Conservation (phyloP, 2,329 filamentous ascomycete species). For the Camillea tinctor region DNA sequence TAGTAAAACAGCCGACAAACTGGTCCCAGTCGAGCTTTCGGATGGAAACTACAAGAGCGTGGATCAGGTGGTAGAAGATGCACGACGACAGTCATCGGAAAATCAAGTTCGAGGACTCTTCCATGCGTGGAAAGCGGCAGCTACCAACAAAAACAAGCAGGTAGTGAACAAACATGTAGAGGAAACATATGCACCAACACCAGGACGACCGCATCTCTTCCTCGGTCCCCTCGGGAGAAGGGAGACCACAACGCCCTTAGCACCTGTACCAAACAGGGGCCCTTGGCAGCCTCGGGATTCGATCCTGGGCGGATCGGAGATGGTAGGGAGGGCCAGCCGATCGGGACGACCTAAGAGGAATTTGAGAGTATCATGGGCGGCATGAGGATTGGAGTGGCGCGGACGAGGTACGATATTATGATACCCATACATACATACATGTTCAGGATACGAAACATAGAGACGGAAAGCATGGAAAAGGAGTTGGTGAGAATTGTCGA, state of each 20-base stretch:
- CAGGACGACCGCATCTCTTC: conserved; percentile 32
- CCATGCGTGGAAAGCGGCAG: conserved; percentile 23
- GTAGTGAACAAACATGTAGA: too few species aligned
- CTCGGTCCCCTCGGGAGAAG: conserved; percentile 25
- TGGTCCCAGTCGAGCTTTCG: conserved; percentile 25
- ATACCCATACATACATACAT: background rate
- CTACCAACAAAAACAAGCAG: conserved; percentile 11
- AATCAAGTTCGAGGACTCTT: conserved; percentile 22
- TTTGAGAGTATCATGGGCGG: conserved; percentile 33
- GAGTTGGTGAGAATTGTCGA: background rate
- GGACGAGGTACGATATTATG: background rate
- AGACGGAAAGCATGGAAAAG: background rate
- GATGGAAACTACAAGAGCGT: conserved; percentile 26
- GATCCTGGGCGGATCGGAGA: conserved; percentile 23
- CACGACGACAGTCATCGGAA: conserved; percentile 21
- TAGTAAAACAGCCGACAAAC: conserved; percentile 26
- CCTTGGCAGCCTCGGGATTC: conserved; percentile 25
- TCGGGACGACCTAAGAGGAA: conserved; percentile 25
- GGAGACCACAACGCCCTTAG: conserved; percentile 33
- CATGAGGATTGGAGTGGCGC: conserved; percentile 9
- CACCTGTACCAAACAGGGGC: conserved; percentile 27
- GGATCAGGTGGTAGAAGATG: conserved; percentile 23
- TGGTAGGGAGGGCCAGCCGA: conserved; percentile 20
- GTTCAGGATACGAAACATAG: background rate
- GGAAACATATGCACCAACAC: conserved; percentile 29